Conservation (phyloP, 1,139 yeast genomes). For the Scheffersomyces segobiensis region DNA sequence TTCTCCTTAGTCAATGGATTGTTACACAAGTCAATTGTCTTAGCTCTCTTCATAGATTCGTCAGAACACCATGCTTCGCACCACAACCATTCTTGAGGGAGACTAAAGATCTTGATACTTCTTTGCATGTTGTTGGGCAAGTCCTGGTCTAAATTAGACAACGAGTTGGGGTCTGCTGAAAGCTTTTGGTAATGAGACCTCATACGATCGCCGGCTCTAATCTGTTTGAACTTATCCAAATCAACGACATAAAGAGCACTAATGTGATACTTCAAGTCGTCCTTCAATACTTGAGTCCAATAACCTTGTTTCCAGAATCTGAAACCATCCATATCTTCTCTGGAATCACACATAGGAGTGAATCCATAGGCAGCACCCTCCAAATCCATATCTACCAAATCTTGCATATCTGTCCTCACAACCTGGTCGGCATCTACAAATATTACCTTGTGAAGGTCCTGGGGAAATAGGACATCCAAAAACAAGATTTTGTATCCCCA, state of each 20-base stretch:
- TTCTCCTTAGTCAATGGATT: constrained; percentile 81
- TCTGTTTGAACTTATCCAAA: constrained; percentile 59
- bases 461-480: constrained; percentile 85
- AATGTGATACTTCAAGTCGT: constrained; percentile 69
- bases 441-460: constrained; percentile 67
- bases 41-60: constrained; percentile 58
- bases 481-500: constrained; percentile 91
- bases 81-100: constrained; percentile 88
- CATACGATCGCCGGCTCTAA: constrained; percentile 74
- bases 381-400: constrained; percentile 63
- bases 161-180: constrained; percentile 75
- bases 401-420: constrained; percentile 71
- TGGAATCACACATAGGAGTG: constrained; percentile 85
- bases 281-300: constrained; percentile 70
- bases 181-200: constrained; percentile 86
- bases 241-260: constrained; percentile 86
- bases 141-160: constrained; percentile 88
- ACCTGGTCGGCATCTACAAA: constrained; percentile 88
- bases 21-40: constrained; percentile 80
- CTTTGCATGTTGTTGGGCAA: constrained; percentile 83
- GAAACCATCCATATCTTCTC: constrained; percentile 79
- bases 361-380: constrained; percentile 83
- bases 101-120: constrained; percentile 63
- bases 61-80: constrained; percentile 93
- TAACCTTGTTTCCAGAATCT: constrained; percentile 94